Percentiles rank a stretch among this genome's conserved stretches.
These are phyloP conservation scores for Xylaria sp. DNA, from an alignment of 2,329 filamentous ascomycete species.

Conservation along the genomic window DNA sequence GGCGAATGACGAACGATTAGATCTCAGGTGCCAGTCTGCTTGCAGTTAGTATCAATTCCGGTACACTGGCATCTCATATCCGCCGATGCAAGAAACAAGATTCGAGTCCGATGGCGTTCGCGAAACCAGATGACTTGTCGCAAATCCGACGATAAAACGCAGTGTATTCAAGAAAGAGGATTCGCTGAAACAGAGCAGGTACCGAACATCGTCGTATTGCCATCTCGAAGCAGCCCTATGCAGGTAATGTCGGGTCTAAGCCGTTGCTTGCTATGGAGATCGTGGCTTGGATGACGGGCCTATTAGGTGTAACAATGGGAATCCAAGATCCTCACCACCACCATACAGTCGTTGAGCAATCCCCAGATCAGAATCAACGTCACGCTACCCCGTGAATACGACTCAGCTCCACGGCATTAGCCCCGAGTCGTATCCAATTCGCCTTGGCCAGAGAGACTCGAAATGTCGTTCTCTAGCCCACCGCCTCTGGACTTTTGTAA, in stretches of 20 bases:
- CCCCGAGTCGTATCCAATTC: constrained; percentile 18
- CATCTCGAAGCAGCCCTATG: constrained; percentile 29
- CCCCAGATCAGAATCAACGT: background rate
- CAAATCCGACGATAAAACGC: constrained; percentile 8
- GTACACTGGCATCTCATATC: constrained; percentile 6
- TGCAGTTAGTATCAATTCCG: constrained; percentile 5
- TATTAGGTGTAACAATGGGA: constrained; percentile 22
- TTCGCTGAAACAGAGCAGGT: background rate
- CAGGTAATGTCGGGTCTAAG: constrained; percentile 26
- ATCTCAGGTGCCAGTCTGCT: background rate
- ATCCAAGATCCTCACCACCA: constrained; percentile 1
- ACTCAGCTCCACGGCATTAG: constrained; percentile 28
- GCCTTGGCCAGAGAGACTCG: constrained; percentile 9
- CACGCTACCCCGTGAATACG: constrained; percentile 19
- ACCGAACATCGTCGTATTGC: background rate
- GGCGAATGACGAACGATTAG: background rate
- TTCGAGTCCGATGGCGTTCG: background rate
- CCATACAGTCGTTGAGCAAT: background rate
- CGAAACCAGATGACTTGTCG: constrained; percentile 2
- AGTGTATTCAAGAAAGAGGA: constrained; percentile 17
- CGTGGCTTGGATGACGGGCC: constrained; percentile 25
- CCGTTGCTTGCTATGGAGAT: constrained; percentile 15
- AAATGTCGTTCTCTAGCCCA: constrained; percentile 22
- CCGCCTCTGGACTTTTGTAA: constrained; percentile 39
- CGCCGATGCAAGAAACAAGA: constrained; percentile 4